phyloP scores from a whole-genome alignment of 441 rosid genomes.

The Adansonia gregorii region DNA sequence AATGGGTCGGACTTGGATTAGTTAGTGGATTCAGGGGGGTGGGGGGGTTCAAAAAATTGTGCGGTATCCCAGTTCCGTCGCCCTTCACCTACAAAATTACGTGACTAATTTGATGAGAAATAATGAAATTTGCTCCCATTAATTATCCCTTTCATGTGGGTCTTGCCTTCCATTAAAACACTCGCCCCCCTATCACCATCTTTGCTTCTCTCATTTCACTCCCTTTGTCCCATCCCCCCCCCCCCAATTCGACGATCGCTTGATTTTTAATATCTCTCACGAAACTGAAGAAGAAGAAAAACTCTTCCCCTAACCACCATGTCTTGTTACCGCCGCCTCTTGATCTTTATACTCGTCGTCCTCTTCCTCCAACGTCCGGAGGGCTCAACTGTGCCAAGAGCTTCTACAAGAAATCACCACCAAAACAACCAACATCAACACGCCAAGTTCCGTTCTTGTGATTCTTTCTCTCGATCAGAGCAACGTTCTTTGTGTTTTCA shows the following conservation, averaged over 20 bases:
- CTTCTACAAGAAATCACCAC: conserved; percentile 30
- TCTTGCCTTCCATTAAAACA: conserved; percentile 56
- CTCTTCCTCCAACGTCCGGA: neutral
- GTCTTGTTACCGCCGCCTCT: conserved; percentile 29
- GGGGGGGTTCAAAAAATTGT: neutral
- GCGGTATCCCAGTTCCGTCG: neutral
- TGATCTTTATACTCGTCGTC: conserved; percentile 28
- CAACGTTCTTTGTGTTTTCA: conserved; percentile 62
- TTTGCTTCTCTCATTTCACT: conserved; percentile 23
- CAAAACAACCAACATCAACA: neutral
- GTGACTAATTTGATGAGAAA: conserved; percentile 43
- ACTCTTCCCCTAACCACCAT: conserved; percentile 22
- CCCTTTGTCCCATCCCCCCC: neutral
- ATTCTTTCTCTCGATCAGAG: conserved; percentile 42
- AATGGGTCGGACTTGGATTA: neutral
- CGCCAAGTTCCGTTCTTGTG: conserved; percentile 39
- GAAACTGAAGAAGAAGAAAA: neutral
- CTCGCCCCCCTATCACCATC: conserved; percentile 27
- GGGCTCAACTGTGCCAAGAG: neutral
- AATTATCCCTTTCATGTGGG: conserved; percentile 53
- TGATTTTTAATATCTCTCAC: neutral
- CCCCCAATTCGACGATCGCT: neutral
- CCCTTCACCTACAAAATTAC: conserved; percentile 12
- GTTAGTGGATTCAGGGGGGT: conserved; percentile 4
- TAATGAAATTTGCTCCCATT: conserved; percentile 16